Base-by-base conservation (phyloP, 106 monocot species). In the Dendrobium huoshanense region DNA sequence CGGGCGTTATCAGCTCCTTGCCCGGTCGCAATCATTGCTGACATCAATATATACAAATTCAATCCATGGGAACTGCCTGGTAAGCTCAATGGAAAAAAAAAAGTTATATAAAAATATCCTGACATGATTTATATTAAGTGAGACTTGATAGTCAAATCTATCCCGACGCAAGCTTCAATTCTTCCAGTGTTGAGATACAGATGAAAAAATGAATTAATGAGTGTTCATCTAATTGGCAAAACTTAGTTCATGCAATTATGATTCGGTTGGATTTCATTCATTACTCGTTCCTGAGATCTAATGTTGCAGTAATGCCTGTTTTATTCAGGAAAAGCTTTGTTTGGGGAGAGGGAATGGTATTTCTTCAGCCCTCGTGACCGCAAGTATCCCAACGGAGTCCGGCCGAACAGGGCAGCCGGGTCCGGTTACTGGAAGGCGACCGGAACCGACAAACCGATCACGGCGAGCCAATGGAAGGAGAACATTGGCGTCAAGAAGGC, bases 391-490 rank as follows among this genome's bases (percentile, higher is more conserved):
- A 84, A 84, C 76, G 84, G 84, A 20, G 44, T 76, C 24, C 55
- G 80, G 44, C 80, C 80, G 19, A 84, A 84, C 80, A 64, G 84
- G 41, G 76, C 84, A 9, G 84, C 84, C 9, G 80, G 43, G 2
- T 84, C 84, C 16, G 84, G 84, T 41, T 84, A 84, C 67, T 84
- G 84, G 84, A 84, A 84, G 77, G 84, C 84, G 24, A 84, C 84
- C 27, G 84, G 84, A 19, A 84, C 80, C n/a, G 84, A 84, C 44
- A 84, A 80, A 79, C 80, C 84, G 37, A 68, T 84, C 75, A 49
- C 49, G 11, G 8, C 84, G 5, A 55, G 76, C 41, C n/a, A 17
- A 49, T 65, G 54, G 51, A 80, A 80, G 2, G 65, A 76, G 65
- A 77, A 20, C 67, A 77, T 84, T 43, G 84, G 84, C 2, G 80